Evolutionary conservation across 2,329 filamentous ascomycete species (phyloP).

Genomic region (Apiospora rasikravindrae): DNA sequence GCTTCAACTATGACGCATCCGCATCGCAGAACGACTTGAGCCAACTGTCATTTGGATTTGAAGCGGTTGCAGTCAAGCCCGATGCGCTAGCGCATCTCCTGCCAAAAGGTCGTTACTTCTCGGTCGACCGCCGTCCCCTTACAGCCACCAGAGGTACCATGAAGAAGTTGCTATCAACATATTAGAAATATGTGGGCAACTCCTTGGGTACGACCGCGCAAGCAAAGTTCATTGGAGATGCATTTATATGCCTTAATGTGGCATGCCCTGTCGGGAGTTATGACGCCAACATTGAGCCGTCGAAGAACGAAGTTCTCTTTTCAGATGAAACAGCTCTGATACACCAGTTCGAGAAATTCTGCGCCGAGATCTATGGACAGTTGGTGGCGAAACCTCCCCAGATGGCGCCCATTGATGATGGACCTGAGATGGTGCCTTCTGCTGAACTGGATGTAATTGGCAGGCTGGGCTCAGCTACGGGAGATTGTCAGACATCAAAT

Average conservation of each 20-base stretch:
- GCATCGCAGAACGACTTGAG: slow-evolving; percentile 24
- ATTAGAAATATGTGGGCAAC: slow-evolving; percentile 55
- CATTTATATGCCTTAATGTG: slow-evolving; percentile 70
- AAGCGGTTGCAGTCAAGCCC: slow-evolving; percentile 62
- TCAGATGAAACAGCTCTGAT: slow-evolving; percentile 55
- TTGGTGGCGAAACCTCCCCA: neutral
- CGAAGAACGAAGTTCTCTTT: slow-evolving; percentile 76
- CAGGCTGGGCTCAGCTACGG: too few species aligned
- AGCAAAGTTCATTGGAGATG: slow-evolving; percentile 47
- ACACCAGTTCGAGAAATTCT: slow-evolving; percentile 52
- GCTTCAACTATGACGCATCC: slow-evolving; percentile 23
- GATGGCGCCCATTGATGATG: neutral
- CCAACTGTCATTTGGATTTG: slow-evolving; percentile 49
- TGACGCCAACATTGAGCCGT: slow-evolving; percentile 73
- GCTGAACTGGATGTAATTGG: neutral
- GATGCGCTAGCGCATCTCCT: slow-evolving; percentile 51
- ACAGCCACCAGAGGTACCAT: slow-evolving; percentile 58
- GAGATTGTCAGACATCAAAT: neutral
- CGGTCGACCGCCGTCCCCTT: slow-evolving; percentile 71
- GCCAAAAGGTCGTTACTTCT: slow-evolving; percentile 64
- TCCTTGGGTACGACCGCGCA: slow-evolving; percentile 31
- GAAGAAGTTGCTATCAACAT: slow-evolving; percentile 62
- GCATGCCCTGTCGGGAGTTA: slow-evolving; percentile 66
- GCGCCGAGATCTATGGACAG: slow-evolving; percentile 45
- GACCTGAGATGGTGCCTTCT: neutral